Percentiles rank a stretch among this genome's conserved stretches.
phyloP scores from a whole-genome alignment of 2,329 filamentous ascomycete species.

The Fusarium foetens region DNA sequence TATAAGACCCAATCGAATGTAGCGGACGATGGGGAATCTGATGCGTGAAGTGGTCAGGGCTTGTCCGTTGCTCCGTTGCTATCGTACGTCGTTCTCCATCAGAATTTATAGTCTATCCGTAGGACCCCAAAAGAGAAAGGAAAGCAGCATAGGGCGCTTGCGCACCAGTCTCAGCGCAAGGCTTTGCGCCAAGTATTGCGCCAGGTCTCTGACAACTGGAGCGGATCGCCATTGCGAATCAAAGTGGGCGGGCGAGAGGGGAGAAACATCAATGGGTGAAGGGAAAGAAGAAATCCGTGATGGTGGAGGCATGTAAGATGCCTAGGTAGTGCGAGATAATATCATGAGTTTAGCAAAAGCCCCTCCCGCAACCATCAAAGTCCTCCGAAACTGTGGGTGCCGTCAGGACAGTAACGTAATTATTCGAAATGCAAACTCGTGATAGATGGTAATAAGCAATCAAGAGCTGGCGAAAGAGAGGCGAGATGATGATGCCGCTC shows the following conservation, averaged over 20 bases:
- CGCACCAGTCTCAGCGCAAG: constrained; percentile 11
- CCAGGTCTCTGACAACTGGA: constrained; percentile 38
- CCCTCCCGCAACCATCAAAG: neutral
- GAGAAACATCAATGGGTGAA: constrained; percentile 17
- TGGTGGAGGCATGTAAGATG: constrained; percentile 18
- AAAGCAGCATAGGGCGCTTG: constrained; percentile 6
- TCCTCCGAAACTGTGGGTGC: neutral
- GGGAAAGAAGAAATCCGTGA: constrained; percentile 28
- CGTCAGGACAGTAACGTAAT: constrained; percentile 25
- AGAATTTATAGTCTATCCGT: neutral
- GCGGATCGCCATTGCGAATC: constrained; percentile 36
- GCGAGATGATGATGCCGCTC: constrained; percentile 30
- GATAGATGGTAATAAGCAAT: constrained; percentile 18
- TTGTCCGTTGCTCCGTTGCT: neutral
- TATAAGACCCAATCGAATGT: constrained; percentile 9
- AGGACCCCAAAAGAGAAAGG: neutral
- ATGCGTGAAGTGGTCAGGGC: neutral
- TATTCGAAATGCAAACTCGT: constrained; percentile 17
- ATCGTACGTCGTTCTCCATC: neutral
- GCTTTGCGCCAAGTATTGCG: constrained; percentile 23
- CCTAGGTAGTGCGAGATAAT: neutral
- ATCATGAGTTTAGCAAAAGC: constrained; percentile 27
- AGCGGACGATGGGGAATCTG: constrained; percentile 17
- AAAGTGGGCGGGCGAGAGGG: constrained; percentile 26
- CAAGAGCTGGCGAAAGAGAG: constrained; percentile 27